Evolutionary conservation across 371 early-diverging fungal genomes (phyloP).

Genomic region (Sporodiniella umbellata): DNA sequence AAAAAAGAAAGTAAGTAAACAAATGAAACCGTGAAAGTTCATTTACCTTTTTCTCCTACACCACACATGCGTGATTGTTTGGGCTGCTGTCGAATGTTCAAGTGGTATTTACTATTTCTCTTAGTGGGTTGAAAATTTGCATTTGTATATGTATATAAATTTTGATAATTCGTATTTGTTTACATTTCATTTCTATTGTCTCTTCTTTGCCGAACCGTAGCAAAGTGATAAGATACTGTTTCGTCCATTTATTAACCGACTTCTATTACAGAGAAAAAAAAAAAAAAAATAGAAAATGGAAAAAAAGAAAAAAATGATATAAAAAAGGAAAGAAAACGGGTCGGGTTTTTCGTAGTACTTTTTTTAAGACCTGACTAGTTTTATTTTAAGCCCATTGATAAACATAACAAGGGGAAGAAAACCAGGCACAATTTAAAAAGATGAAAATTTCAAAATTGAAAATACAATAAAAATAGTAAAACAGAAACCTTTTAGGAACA

Average conservation of each 20-base stretch:
- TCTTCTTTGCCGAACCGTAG: slow-evolving; percentile 52
- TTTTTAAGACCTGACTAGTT: too few relatives aligned
- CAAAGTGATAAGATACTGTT: slow-evolving; percentile 56
- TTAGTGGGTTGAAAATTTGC: too few relatives aligned
- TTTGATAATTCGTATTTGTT: neutral
- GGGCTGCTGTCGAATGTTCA: slow-evolving; percentile 86
- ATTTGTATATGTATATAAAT: neutral
- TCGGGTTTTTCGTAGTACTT: neutral
- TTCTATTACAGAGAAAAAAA: slow-evolving; percentile 2
- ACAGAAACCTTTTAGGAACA: too few relatives aligned
- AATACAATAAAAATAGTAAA: too few relatives aligned
- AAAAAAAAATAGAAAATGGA: slow-evolving; percentile 1
- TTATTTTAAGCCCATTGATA: too few relatives aligned
- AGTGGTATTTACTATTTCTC: slow-evolving; percentile 55
- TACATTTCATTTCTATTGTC: slow-evolving; percentile 58
- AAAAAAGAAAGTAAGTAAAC: too few relatives aligned
- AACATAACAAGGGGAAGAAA: too few relatives aligned
- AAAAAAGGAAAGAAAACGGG: neutral
- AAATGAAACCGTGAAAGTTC: too few relatives aligned
- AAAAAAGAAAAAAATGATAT: neutral
- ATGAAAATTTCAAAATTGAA: too few relatives aligned
- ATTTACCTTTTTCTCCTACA: slow-evolving; percentile 83
- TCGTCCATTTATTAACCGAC: slow-evolving; percentile 39
- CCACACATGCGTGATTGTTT: slow-evolving; percentile 93
- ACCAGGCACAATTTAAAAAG: too few relatives aligned